Evolutionary conservation across 495 filamentous ascomycete species (phyloP), one percentile per base, ranked within the genome.

Genomic region (Xylaria intraflava): DNA sequence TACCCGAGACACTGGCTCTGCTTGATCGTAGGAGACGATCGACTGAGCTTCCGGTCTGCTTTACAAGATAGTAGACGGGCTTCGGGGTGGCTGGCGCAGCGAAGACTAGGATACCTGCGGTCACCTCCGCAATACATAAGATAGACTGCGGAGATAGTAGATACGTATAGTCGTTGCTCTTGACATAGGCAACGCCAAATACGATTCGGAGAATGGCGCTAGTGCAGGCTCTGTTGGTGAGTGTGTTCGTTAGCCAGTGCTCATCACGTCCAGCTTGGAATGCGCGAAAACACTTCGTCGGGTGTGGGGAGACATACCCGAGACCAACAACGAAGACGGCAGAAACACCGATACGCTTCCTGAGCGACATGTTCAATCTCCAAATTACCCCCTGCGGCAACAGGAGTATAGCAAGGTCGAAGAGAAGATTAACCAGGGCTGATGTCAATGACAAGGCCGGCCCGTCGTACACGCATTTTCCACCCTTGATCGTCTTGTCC

Each of bases 351-450:
- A 53, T 17, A 22, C 47, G 58, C 58, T 64, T 64, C 3, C 19
- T 26, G 29, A 42, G 51, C 1, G 58, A 54, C 64, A 64, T 61
- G 29, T 64, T 44, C 19, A 66, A 30, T 0, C 31, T 43, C 64
- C 64, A 66, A 29, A 66, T 64, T 11, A 58, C 56, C 2, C 55
- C 46, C 33, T 64, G 64, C 2, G 60, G 61, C 35, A 64, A 53
- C 2, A 62, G 26, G 11, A 64, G 50, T n/a, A 61, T 46, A 23
- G 53, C 35, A 3, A 57, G 14, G 26, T 57, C 58, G n/a, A 51
- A 22, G 11, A 61, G 19, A 9, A 31, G 35, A 45, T 54, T 56
- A 17, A 57, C 27, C 8, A 39, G 39, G 20, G 24, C 58, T 6
- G 40, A n/a, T 49, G 20, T 22, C 41, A n/a, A 61, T 51, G 14